Evolutionary conservation across 78 protist genomes (phyloP).

Genomic region (slime mould (Dictyostelium discoideum)): DNA sequence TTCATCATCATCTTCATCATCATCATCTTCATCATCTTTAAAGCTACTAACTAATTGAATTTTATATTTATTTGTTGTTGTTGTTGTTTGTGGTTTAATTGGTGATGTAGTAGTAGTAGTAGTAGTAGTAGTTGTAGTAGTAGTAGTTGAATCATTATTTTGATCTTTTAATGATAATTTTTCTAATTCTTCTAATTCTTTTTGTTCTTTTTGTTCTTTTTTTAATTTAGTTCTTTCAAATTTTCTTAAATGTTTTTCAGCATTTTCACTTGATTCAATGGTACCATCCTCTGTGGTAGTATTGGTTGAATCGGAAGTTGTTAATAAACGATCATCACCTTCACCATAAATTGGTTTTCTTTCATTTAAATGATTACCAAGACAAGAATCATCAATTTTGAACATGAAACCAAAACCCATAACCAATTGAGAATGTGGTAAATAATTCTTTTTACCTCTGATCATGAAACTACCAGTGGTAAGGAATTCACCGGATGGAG

Average conservation of each 20-base stretch:
- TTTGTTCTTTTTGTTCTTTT: slow-evolving; percentile 55
- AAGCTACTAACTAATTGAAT: slow-evolving; percentile 35
- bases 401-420: slow-evolving; percentile 97
- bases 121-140: background rate
- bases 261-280: background rate
- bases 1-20: slow-evolving; percentile 12
- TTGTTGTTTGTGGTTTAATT: background rate
- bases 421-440: slow-evolving; percentile 91
- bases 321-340: background rate
- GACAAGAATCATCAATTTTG: slow-evolving; percentile 77
- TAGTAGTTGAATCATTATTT: background rate
- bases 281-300: background rate
- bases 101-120: background rate
- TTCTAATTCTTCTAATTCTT: slow-evolving; percentile 35
- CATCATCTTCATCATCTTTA: slow-evolving; percentile 24
- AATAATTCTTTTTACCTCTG: slow-evolving; percentile 92
- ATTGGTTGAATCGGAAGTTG: background rate
- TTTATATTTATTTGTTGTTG: slow-evolving; percentile 23
- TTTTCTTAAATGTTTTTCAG: slow-evolving; percentile 50
- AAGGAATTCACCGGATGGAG: slow-evolving; percentile 96
- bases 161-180: slow-evolving; percentile 18
- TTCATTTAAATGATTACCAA: slow-evolving; percentile 75
- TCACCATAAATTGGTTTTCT: slow-evolving; percentile 3
- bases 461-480: slow-evolving; percentile 95
- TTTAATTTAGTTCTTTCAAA: slow-evolving; percentile 72